These are phyloP conservation scores for Colletotrichum limetticola DNA, from an alignment of 2,329 filamentous ascomycete genomes.

Conservation along the genomic window DNA sequence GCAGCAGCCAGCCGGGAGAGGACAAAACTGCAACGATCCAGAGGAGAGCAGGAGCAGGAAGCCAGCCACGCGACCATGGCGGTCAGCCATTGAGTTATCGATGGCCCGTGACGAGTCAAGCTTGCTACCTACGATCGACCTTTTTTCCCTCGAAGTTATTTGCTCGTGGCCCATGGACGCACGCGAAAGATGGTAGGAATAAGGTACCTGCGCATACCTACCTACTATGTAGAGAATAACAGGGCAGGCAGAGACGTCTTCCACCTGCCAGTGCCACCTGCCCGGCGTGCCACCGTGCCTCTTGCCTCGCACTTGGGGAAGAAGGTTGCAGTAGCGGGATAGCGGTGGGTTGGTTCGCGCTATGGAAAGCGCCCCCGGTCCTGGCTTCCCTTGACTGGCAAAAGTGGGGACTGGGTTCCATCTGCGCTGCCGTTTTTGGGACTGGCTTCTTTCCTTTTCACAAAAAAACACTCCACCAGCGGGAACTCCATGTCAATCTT, in stretches of 20 bases:
- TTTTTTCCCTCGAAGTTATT: not conserved
- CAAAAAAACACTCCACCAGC: constrained; percentile 15
- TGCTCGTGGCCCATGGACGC: not conserved
- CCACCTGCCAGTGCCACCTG: not conserved
- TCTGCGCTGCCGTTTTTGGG: constrained; percentile 11
- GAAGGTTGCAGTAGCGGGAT: constrained; percentile 34
- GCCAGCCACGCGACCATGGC: constrained; percentile 4
- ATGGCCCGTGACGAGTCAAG: not conserved
- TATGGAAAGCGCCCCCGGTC: not conserved
- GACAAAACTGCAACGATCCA: not conserved
- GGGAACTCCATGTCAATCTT: constrained; percentile 11
- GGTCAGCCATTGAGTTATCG: not conserved
- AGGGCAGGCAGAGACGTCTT: not conserved
- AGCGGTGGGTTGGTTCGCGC: constrained; percentile 27
- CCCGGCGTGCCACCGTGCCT: not conserved
- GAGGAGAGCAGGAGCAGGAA: not conserved
- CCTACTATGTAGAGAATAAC: not conserved
- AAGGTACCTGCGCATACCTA: no score
- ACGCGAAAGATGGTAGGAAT: not conserved
- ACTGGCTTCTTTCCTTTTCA: not conserved
- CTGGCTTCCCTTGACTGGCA: not conserved
- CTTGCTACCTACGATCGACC: no score
- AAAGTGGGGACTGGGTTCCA: not conserved
- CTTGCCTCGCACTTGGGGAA: constrained; percentile 21
- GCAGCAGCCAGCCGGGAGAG: not conserved